These are phyloP conservation scores for Vicia faba DNA, from an alignment of 306 rosid genomes.

Conservation along the genomic window DNA sequence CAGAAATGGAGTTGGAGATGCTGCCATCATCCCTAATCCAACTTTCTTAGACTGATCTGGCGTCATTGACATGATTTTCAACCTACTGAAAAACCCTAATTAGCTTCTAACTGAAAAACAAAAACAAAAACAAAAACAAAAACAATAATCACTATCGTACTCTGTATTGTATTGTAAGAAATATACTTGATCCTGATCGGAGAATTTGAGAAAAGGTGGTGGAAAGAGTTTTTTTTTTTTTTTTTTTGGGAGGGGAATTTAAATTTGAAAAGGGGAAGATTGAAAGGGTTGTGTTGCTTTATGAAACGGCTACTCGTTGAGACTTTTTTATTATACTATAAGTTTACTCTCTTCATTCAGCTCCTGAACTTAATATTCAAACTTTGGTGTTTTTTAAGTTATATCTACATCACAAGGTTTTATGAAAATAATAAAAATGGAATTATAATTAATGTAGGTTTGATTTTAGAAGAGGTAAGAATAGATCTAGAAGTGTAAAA, in stretches of 20 bases:
- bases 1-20: conserved; percentile 78
- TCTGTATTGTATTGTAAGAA: not conserved
- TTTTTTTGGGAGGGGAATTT: not conserved
- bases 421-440: too few relatives aligned
- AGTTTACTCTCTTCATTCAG: not conserved
- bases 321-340: not conserved
- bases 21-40: conserved; percentile 63
- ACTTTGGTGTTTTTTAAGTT: not conserved
- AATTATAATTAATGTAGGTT: too few relatives aligned
- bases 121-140: too few relatives aligned
- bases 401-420: too few relatives aligned
- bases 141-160: too few relatives aligned
- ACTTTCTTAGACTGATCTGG: conserved; percentile 82
- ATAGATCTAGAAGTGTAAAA: too few relatives aligned
- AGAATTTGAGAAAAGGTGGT: conserved; percentile 44
- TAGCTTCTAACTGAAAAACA: not conserved
- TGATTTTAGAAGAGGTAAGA: too few relatives aligned
- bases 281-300: not conserved
- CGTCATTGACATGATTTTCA: conserved; percentile 56
- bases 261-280: conserved; percentile 2
- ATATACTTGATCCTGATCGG: conserved; percentile 31
- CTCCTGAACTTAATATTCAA: not conserved
- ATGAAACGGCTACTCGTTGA: not conserved
- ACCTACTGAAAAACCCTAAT: conserved; percentile 16
- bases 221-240: not conserved